Percentiles rank a stretch among this genome's conserved stretches.
Evolutionary conservation across 2,329 filamentous ascomycete species (phyloP).

Genomic region (Clarireedia sp.): DNA sequence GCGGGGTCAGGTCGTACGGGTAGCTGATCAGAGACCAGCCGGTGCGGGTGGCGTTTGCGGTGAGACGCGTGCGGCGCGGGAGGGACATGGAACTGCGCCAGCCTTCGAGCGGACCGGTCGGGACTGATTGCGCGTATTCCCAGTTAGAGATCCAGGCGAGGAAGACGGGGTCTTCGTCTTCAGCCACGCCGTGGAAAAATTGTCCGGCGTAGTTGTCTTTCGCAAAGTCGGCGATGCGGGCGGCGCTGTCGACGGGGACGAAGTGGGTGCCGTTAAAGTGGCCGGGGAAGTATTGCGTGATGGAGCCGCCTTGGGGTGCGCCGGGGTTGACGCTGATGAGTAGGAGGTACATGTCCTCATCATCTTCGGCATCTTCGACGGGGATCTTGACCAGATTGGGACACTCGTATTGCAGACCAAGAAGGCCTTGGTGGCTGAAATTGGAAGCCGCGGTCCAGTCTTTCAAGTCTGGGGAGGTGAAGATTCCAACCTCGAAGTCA

Average conservation of each 20-base stretch:
- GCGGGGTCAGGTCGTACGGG: slow-evolving; percentile 40
- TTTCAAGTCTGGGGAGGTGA: slow-evolving; percentile 50
- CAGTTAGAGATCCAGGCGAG: slow-evolving; percentile 53
- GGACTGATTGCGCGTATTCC: slow-evolving; percentile 48
- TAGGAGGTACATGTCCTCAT: slow-evolving; percentile 35
- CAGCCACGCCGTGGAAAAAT: slow-evolving; percentile 42
- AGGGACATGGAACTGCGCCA: slow-evolving; percentile 46
- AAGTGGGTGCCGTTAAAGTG: slow-evolving; percentile 60
- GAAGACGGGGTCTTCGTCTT: slow-evolving; percentile 26
- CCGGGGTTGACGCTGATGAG: slow-evolving; percentile 49
- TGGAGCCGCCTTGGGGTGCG: slow-evolving; percentile 47
- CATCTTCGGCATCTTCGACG: slow-evolving; percentile 28
- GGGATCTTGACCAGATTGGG: slow-evolving; percentile 53
- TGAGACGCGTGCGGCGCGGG: slow-evolving; percentile 45
- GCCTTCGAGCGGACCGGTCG: slow-evolving; percentile 43
- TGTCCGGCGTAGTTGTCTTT: slow-evolving; percentile 51
- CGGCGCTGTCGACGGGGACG: slow-evolving; percentile 34
- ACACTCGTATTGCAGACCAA: slow-evolving; percentile 40
- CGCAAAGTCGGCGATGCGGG: slow-evolving; percentile 38
- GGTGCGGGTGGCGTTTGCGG: slow-evolving; percentile 39
- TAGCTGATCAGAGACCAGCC: slow-evolving; percentile 45
- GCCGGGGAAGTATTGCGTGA: slow-evolving; percentile 49
- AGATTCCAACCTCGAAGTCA: slow-evolving; percentile 53
- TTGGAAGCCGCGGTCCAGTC: slow-evolving; percentile 52
- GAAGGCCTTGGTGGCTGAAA: slow-evolving; percentile 47